A percentile compares a stretch with the other conserved stretches of the same genome.
Evolutionary conservation across 345 rosid genomes (phyloP).

Genomic region (Citrus australasica): DNA sequence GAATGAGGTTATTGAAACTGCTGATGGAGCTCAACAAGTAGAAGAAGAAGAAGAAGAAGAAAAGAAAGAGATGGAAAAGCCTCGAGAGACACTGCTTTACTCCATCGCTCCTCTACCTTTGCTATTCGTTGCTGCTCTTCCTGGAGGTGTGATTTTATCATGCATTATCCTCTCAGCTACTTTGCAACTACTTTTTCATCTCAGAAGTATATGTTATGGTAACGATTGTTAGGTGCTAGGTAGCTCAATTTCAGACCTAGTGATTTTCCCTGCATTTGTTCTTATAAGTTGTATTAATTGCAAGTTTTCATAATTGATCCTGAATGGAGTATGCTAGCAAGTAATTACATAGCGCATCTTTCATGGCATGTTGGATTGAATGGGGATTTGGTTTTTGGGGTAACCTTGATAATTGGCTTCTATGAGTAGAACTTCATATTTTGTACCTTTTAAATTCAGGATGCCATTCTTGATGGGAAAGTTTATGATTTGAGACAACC

Average conservation of each 20-base stretch:
- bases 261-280: not conserved
- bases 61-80: slow-evolving; percentile 12
- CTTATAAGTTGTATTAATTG: too few relatives aligned
- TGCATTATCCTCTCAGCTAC: not conserved
- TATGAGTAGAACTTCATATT: not conserved
- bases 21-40: slow-evolving; percentile 7
- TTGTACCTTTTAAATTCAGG: not conserved
- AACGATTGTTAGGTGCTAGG: not conserved
- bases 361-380: not conserved
- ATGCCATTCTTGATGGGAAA: not conserved
- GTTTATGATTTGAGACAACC: not conserved
- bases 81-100: slow-evolving; percentile 49
- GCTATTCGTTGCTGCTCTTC: slow-evolving; percentile 67
- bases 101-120: slow-evolving; percentile 72
- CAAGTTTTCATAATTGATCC: too few relatives aligned
- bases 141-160: slow-evolving; percentile 56
- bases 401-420: not conserved
- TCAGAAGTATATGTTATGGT: not conserved
- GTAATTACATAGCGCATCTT: not conserved
- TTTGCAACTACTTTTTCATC: not conserved
- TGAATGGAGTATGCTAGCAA: not conserved
- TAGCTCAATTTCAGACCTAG: not conserved
- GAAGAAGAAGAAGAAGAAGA: slow-evolving; percentile 13
- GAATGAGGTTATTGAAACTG: slow-evolving; percentile 13
- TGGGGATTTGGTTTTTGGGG: not conserved